phyloP scores from a whole-genome alignment of 192 early-diverging fungal genomes.

The Umbelopsis ramanniana region DNA sequence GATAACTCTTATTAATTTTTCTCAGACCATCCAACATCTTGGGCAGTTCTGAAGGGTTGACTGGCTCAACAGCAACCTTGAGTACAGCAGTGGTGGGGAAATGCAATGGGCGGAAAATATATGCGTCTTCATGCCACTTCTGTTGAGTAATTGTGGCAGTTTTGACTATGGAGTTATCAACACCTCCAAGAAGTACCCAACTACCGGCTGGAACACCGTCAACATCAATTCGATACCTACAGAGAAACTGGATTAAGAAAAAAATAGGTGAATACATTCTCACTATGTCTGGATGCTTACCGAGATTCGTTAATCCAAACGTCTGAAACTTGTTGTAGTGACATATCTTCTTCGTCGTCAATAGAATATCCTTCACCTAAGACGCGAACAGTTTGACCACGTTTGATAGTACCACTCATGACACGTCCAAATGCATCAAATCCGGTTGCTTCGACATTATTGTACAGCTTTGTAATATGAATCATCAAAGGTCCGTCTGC shows the following conservation, averaged over 20 bases:
- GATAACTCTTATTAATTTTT: slow-evolving; percentile 95
- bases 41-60: slow-evolving; percentile 96
- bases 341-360: slow-evolving; percentile 97
- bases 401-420: slow-evolving; percentile 84
- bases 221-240: slow-evolving; percentile 82
- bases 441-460: slow-evolving; percentile 79
- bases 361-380: slow-evolving; percentile 91
- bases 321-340: slow-evolving; percentile 73
- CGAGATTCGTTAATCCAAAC: slow-evolving; percentile 83
- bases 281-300: slow-evolving; percentile 32
- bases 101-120: slow-evolving; percentile 84
- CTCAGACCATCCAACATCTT: slow-evolving; percentile 97
- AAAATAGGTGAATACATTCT: not conserved
- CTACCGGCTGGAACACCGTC: slow-evolving; percentile 79
- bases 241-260: not conserved
- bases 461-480: slow-evolving; percentile 90
- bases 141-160: slow-evolving; percentile 90
- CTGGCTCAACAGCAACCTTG: slow-evolving; percentile 96
- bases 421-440: slow-evolving; percentile 95
- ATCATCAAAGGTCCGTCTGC: slow-evolving; percentile 93
- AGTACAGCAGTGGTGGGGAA: slow-evolving; percentile 84
- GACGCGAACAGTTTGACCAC: slow-evolving; percentile 83
- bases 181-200: slow-evolving; percentile 92
- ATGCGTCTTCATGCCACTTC: slow-evolving; percentile 68
- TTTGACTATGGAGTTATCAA: slow-evolving; percentile 91